Percentiles rank a stretch among this genome's conserved stretches.
Conservation (phyloP, 1,139 yeast species). For the Candida albicans region DNA sequence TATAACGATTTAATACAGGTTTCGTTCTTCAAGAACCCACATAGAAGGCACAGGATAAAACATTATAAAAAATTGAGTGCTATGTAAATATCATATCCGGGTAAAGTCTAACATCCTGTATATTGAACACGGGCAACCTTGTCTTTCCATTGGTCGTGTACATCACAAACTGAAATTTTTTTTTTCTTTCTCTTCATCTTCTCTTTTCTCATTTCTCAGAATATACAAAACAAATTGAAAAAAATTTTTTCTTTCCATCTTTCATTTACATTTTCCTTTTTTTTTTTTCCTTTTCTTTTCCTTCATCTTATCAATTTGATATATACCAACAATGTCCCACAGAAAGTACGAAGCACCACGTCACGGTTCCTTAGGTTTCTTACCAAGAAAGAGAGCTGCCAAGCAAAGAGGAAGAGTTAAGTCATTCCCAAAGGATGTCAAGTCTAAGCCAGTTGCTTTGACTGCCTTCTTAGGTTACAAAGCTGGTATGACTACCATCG, state of each 20-base stretch:
- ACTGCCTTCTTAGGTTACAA: constrained; percentile 99
- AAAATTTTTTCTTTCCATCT: constrained; percentile 5
- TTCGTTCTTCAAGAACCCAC: too few relatives aligned
- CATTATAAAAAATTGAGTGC: too few relatives aligned
- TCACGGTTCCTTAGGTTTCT: constrained; percentile 99
- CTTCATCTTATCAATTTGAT: constrained; percentile 26
- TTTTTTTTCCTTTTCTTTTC: constrained; percentile 11
- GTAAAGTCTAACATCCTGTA: constrained; percentile 7
- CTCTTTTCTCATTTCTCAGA: background rate
- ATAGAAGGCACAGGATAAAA: too few relatives aligned
- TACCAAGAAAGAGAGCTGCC: constrained; percentile 99
- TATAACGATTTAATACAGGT: too few relatives aligned
- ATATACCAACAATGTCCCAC: constrained; percentile 75
- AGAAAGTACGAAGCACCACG: constrained; percentile 99
- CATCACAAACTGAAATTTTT: constrained; percentile 5
- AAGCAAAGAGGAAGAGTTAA: constrained; percentile 98
- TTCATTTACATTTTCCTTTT: constrained; percentile 4
- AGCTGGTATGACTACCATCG: constrained; percentile 99
- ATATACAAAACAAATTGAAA: background rate
- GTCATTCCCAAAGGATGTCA: constrained; percentile 99
- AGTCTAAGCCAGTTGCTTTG: constrained; percentile 97
- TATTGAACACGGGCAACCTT: background rate
- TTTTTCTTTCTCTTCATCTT: constrained; percentile 7
- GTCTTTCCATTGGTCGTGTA: constrained; percentile 3
- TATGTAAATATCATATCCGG: too few relatives aligned